phyloP scores from a whole-genome alignment of 2,329 filamentous ascomycete species.

The Blumeria graminis region DNA sequence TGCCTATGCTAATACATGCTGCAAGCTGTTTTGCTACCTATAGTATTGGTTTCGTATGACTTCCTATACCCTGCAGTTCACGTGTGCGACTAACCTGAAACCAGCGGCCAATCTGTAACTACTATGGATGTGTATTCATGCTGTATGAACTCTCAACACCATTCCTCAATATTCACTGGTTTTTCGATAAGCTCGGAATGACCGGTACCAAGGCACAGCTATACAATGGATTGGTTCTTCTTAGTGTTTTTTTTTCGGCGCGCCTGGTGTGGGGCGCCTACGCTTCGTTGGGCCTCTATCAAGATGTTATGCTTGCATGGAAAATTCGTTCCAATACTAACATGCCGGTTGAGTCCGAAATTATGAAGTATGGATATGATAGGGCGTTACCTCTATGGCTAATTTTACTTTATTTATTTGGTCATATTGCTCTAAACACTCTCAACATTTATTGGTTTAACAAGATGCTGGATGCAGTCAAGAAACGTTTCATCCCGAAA shows the following conservation, averaged over 20 bases:
- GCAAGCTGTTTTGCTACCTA: constrained; percentile 43
- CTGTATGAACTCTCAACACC: constrained; percentile 67
- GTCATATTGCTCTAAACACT: constrained; percentile 46
- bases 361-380: constrained; percentile 18
- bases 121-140: constrained; percentile 55
- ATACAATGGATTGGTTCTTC: constrained; percentile 51
- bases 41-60: constrained; percentile 51
- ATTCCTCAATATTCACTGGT: constrained; percentile 75
- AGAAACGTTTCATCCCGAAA: constrained; percentile 8
- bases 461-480: constrained; percentile 35
- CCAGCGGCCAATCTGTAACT: constrained; percentile 60
- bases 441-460: constrained; percentile 65
- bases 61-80: constrained; percentile 2
- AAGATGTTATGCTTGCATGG: constrained; percentile 33
- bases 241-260: constrained; percentile 48
- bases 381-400: constrained; percentile 38
- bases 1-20: constrained; percentile 36
- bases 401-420: constrained; percentile 38
- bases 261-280: constrained; percentile 58
- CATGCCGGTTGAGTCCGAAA: constrained; percentile 15
- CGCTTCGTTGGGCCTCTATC: constrained; percentile 40
- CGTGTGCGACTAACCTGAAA: constrained; percentile 3
- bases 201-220: constrained; percentile 50
- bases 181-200: constrained; percentile 61
- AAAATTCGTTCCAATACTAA: constrained; percentile 12